Evolutionary conservation across 805 yeast genomes (phyloP).

Genomic region (Saturnispora dispora): DNA sequence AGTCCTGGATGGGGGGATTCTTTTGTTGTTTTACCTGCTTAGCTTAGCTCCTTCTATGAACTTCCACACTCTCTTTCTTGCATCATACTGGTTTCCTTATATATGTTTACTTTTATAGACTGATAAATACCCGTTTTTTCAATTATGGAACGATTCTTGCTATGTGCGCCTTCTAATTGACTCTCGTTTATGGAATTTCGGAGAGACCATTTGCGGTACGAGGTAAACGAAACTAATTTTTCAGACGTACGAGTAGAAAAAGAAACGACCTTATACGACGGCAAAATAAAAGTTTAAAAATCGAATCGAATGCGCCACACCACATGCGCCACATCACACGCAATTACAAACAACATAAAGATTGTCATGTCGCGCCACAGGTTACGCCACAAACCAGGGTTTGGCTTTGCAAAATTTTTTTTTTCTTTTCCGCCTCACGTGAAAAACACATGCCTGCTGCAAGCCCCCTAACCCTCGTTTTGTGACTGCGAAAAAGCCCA

Average conservation of each 20-base stretch:
- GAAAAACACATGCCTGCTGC: not conserved
- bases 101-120: not conserved
- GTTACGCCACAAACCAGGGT: not conserved
- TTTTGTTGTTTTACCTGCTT: not conserved
- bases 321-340: not conserved
- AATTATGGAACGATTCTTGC: not conserved
- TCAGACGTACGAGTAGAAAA: not conserved
- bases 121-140: not conserved
- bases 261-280: constrained; percentile 5
- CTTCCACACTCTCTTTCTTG: not conserved
- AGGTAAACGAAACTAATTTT: not conserved
- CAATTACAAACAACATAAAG: no score
- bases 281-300: no score
- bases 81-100: not conserved
- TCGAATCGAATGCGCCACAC: no score
- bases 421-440: not conserved
- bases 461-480: not conserved
- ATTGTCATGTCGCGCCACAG: not conserved
- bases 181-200: not conserved
- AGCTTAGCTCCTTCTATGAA: not conserved
- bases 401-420: no score
- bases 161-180: not conserved
- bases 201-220: not conserved
- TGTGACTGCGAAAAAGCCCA: not conserved
- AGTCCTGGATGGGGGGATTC: not conserved